Base-by-base conservation (phyloP, 2,329 filamentous ascomycete genomes). In the Kalmusia sp. region DNA sequence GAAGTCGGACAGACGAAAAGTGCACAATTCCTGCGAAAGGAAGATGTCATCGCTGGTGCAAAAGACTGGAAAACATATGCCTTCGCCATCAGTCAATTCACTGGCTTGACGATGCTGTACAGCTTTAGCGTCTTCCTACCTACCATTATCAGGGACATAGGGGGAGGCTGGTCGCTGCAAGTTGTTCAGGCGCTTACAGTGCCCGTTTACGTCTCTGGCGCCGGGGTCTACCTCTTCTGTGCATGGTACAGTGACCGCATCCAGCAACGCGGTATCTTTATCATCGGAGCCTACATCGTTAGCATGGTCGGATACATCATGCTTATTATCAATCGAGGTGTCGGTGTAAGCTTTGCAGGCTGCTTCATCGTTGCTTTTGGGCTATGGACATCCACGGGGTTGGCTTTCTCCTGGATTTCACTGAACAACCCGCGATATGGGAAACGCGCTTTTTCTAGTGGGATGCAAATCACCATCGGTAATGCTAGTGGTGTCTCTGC, bases 281-380 rank as follows among this genome's bases (percentile, higher is more conserved):
- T 68, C 31, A 53, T 67, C 12, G 53, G 54, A 2, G 61, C 64
- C 3, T 59, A 63, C 8, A 24, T 60, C 19, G 59, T 83, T 3
- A 79, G 77, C 15, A 72, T 79, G 21, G 62, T 79, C 1, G 82
- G 82, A 0, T 85, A 83, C 59, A 75, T 77, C 14, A 75, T 84
- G 43, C 17, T 54, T 4, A 38, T 54, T 14, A 45, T 37, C 28
- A 46, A 51, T 27, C 31, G 22, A 22, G 41, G 45, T 14, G 46
- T 54, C 4, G 41, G 41, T 28, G 27, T 45, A 17, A 45, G 28
- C 19, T 60, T 55, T 17, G 56, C 58, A 1, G 60, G 60, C 14
- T 54, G 48, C 19, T 64, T 64, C 47, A 38, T 63, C 17, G 56
- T 63, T 24, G 62, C 54, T 4, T 50, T 51, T 7, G 62, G 59